Evolutionary conservation across 2,329 filamentous ascomycete species (phyloP), one percentile per base, ranked within the genome.

Genomic region (Paraconiothyrium sp.): DNA sequence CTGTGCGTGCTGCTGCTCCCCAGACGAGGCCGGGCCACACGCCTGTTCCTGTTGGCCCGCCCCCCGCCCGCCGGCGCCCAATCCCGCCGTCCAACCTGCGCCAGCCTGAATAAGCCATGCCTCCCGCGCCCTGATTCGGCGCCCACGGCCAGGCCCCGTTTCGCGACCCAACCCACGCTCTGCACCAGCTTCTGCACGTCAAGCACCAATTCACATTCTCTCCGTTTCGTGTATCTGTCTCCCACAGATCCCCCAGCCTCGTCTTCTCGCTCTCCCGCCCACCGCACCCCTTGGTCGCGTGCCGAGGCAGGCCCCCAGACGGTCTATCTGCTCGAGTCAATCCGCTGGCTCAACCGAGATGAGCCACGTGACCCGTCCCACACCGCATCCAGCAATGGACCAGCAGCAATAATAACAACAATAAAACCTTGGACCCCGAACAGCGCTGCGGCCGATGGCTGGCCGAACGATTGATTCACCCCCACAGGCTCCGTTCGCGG

Each of bases 401-500:
- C 24, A 32, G 10, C 20, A 32, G 7, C 43, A 46, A 10, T 24
- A 3, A 13, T n/a, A 24, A 22, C 39, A 46, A 35, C 35, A 46
- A 46, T 44, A 55, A 44, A 20, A 41, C 30, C 52, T 54, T 41
- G 35, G 39, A 16, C 32, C 49, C 49, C 34, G 22, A 27, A 27
- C 35, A 39, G 49, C 46, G 20, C 46, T 52, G 34, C 34, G 10
- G 49, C 52, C 52, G 52, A 55, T 46, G 39, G 16, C 27, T 46
- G 52, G 27, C 52, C 52, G 52, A 55, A 34, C 30, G 27, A 39
- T 35, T 30, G 27, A 39, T 35, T 30, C 35, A 41, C 39, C 52
- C 39, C 52, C 52, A 55, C 52, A 55, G 14, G 16, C 52, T 55
- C 52, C 52, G 52, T 55, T 55, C 39, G 39, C 52, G 52, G 52